Evolutionary conservation across 2,329 filamentous ascomycete genomes (phyloP).

Genomic region (Aspergillus terreus): DNA sequence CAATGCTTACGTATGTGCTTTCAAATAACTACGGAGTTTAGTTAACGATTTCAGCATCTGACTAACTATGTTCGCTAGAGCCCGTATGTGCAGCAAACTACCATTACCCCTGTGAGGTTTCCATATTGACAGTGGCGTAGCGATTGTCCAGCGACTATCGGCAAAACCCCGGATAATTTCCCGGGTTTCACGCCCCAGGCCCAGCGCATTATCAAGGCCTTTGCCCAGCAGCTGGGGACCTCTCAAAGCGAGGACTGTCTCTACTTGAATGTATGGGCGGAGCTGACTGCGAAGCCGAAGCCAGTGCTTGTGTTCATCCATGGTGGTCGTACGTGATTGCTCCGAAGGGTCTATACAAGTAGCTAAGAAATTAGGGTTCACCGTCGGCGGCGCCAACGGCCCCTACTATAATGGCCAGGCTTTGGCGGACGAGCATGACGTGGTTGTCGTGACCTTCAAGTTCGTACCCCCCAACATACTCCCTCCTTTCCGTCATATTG

Average conservation of each 20-base stretch:
- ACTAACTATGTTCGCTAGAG: constrained; percentile 6
- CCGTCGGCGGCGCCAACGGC: constrained; percentile 31
- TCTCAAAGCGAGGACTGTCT: constrained; percentile 36
- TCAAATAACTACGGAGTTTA: too few species aligned
- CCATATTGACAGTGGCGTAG: constrained; percentile 4
- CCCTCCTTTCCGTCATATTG: not conserved
- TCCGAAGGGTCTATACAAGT: too few species aligned
- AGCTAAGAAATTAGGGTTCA: constrained; percentile 26
- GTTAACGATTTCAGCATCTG: not conserved
- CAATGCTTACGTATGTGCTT: constrained; percentile 10
- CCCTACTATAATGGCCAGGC: constrained; percentile 36
- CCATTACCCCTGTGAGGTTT: too few species aligned
- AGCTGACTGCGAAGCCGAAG: constrained; percentile 18
- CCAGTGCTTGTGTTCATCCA: constrained; percentile 42
- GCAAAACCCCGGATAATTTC: constrained; percentile 13
- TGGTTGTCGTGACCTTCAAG: constrained; percentile 43
- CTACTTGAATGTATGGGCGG: constrained; percentile 33
- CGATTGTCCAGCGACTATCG: constrained; percentile 21
- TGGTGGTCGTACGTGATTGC: constrained; percentile 32
- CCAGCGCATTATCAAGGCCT: constrained; percentile 15
- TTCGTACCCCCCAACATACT: not conserved
- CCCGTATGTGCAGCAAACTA: constrained; percentile 7
- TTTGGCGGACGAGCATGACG: constrained; percentile 35
- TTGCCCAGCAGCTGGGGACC: constrained; percentile 16
- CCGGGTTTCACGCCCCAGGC: constrained; percentile 20